Conservation (phyloP, 129 eudicot genomes). For the Centella asiatica region DNA sequence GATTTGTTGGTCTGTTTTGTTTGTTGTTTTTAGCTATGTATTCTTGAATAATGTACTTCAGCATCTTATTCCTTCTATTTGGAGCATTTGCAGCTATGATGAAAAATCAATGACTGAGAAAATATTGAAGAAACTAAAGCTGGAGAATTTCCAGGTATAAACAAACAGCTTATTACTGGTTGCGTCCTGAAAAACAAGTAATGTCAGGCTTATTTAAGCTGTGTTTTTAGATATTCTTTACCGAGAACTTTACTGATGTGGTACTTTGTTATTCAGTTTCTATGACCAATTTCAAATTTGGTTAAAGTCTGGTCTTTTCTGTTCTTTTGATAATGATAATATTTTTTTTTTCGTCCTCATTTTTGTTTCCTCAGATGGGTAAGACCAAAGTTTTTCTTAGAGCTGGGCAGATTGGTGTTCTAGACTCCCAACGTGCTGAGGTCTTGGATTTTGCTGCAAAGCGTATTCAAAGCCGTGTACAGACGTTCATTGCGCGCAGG, state of each 20-base stretch:
- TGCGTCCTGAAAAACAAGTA: too few species aligned
- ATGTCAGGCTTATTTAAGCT: neutral
- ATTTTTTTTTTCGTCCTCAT: too few species aligned
- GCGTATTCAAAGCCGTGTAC: constrained; percentile 60
- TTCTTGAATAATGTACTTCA: neutral
- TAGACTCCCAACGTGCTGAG: constrained; percentile 83
- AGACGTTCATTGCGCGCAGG: constrained; percentile 59
- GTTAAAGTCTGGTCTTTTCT: neutral
- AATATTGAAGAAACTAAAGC: constrained; percentile 66
- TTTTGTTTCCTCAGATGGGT: constrained; percentile 61
- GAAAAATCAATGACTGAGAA: constrained; percentile 71
- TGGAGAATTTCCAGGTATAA: constrained; percentile 84
- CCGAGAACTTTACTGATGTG: neutral
- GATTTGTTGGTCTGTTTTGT: neutral
- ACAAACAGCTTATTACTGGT: neutral
- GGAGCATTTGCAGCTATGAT: constrained; percentile 51
- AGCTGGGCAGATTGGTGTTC: constrained; percentile 94
- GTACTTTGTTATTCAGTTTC: neutral
- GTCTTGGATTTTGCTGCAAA: constrained; percentile 88
- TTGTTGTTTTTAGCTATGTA: neutral
- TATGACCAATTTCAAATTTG: neutral
- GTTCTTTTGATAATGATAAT: too few species aligned
- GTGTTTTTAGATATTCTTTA: neutral
- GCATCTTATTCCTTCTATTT: constrained; percentile 6
- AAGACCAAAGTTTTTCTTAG: constrained; percentile 89